These are phyloP conservation scores for Trichocomaceae sp. DNA, from an alignment of 2,329 filamentous ascomycete genomes.

Conservation along the genomic window DNA sequence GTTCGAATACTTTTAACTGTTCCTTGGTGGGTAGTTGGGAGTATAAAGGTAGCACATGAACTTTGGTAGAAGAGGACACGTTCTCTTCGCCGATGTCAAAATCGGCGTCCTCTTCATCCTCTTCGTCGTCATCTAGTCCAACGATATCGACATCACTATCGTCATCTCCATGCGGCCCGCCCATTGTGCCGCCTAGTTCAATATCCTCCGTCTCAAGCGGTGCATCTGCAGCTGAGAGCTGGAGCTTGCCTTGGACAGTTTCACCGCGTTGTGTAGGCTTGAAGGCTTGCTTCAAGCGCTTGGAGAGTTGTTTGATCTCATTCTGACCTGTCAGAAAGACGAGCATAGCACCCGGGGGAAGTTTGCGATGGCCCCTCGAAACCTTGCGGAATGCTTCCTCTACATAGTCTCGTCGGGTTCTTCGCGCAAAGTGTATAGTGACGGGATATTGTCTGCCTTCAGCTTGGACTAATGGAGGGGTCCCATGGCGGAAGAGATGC, in stretches of 20 bases:
- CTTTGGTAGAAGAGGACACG: conserved; percentile 55
- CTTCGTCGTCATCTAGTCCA: conserved; percentile 39
- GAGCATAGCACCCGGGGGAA: conserved; percentile 83
- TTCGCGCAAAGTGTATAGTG: conserved; percentile 77
- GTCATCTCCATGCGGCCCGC: conserved; percentile 45
- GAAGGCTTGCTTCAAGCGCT: conserved; percentile 65
- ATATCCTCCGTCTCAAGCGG: conserved; percentile 81
- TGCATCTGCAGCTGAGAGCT: conserved; percentile 68
- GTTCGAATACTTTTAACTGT: conserved; percentile 83
- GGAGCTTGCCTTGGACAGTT: conserved; percentile 58
- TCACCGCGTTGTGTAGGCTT: conserved; percentile 46
- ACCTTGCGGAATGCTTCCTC: conserved; percentile 88
- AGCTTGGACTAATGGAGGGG: conserved; percentile 79
- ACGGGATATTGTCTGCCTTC: conserved; percentile 91
- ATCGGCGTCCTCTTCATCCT: conserved; percentile 58
- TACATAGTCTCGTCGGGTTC: conserved; percentile 78
- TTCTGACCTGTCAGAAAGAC: conserved; percentile 92
- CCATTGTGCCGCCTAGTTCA: conserved; percentile 60
- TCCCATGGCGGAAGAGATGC: conserved; percentile 63
- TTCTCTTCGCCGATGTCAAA: conserved; percentile 61
- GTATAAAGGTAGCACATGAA: conserved; percentile 89
- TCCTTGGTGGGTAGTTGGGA: conserved; percentile 85
- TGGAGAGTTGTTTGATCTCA: conserved; percentile 80
- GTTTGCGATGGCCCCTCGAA: conserved; percentile 75
- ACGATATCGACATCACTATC: conserved; percentile 56